Evolutionary conservation across 176 grass and related monocot genomes (phyloP), one percentile per base, ranked within the genome.

Genomic region (Hsuehochloa calcarea): DNA sequence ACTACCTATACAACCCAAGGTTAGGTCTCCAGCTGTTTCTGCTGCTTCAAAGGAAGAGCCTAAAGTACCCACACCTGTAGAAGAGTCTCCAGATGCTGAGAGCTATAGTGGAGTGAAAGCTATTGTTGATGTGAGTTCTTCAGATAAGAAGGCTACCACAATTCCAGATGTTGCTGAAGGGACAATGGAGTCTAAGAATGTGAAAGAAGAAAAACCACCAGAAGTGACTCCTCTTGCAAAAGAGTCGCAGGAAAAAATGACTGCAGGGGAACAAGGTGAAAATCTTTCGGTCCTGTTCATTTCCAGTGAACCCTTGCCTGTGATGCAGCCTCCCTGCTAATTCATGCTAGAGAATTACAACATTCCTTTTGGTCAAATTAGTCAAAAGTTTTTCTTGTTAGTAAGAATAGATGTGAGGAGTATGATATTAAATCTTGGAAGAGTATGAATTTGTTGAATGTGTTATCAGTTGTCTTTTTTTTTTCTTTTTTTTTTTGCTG

Each of bases 41-140:
- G 91, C 75, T 85, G 93, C 88, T 89, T 99, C 93, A 70, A 99
- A 89, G 85, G 93, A 92, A 81, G 90, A 94, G 72, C 26, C 86
- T 73, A 99, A 94, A 75, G 46, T 75, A 90, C 55, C 46, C 16
- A 83, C 88, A 67, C 67, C 68, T 37, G 67, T 85, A 49, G 93
- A 99, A 66, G 91, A 82, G 60, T 91, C 72, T 63, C 89, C 91
- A 34, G 88, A 89, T 80, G 88, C 63, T 84, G 90, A 91, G 60
- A 90, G 50, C 78, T 78, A 80, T 63, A 91, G 79, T 45, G 88
- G 79, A 84, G 66, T 80, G 23, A 96, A 91, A 77, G 71, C 64
- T 86, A 68, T 90, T 55, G 56, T 69, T 74, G 81, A 94, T 74
- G 31, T 77, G 56, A 85, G 54, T 92, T 87, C 70, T 83, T 78